Base-by-base conservation (phyloP, 208 protist species). In the Phytomonas serpens region DNA sequence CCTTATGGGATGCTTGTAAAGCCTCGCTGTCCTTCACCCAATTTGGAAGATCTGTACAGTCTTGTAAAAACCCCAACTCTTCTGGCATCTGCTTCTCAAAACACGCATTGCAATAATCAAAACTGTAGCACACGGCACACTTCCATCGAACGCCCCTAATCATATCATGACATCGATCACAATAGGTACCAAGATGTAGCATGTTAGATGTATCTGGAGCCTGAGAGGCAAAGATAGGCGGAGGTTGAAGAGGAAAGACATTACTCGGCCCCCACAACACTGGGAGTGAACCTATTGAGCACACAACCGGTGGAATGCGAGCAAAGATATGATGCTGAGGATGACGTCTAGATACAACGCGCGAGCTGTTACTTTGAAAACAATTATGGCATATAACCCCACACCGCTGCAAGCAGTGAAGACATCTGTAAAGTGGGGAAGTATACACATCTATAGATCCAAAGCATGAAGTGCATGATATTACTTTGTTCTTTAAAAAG, bases 231-330 rank as follows among this genome's bases (percentile, higher is more conserved):
- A 47, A 47, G 16, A 19, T 10, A 47, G 14, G 40, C 7, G 14
- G 40, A 14, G 61, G 71, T 6, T 61, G 71, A 23, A 96, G 78
- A 10, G 87, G 78, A 11, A 63, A 67, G 9, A 96, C 78, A 72
- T 96, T 96, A 19, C 80, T 88, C 19, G 85, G 83, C 9, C 91
- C 91, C 89, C 91, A 96, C 77, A 92, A 72, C 67, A 94, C 57
- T 27, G 80, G 61, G 32, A 78, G 51, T 34, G 63, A 77, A 29
- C 79, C 71, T 10, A 47, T 47, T 10, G 64, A 27, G 71, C 74
- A 71, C n/a, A 30, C 23, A 2, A 64, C 66, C 16, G 81, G 76
- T 0, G 82, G 81, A 29, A 95, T 76, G 29, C 86, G 79, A 14
- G 92, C 65, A n/a, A 93, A 77, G 30, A 92, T 67, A 74, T 95